Base-by-base conservation (phyloP, 2,329 filamentous ascomycete genomes). In the Xylaria sp. region DNA sequence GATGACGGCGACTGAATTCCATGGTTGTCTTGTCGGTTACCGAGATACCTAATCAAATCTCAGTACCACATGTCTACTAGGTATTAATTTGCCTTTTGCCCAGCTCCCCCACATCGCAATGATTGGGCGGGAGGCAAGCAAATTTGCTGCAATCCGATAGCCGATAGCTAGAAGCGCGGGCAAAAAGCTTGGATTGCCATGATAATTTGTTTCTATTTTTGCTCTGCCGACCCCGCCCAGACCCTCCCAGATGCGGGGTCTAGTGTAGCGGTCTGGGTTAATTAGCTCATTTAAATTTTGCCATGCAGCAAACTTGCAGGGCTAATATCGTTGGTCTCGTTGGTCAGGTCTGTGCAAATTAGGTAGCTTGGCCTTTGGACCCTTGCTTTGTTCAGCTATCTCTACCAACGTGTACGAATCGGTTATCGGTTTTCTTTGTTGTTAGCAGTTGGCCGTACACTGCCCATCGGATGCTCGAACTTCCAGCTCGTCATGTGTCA, bases 161-260 rank as follows among this genome's bases (percentile, higher is more conserved):
- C 9, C 3, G 19, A 2, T 47, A 47, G 17, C 14, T 17, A 55
- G 19, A 61, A 62, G 58, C 55, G 47, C 59, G 59, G 59, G 42
- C 54, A 64, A n/a, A 63, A 50, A 12, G 21, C 2, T 47, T 36
- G 34, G 1, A 5, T 30, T 59, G 6, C 30, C 9, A 12, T 54
- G 61, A 64, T 69, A 69, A 69, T 69, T 69, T 76, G 74, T 72
- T 75, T 68, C 75, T 76, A 76, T 75, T 75, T 73, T 61, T 51
- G 65, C 67, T 64, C 62, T 60, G 36, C 45, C 32, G 54, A 34
- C 45, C n/a, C 56, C 11, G 11, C 34, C 34, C 34, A 7, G 34
- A 53, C 42, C 54, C 24, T 27, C 24, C 24, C 50, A 51, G 67
- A 53, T 56, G 69, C 57, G 64, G 66, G 65, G 59, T 57, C 59